Conservation (phyloP, 192 early-diverging fungal species). For the Neocallimastix lanati region DNA sequence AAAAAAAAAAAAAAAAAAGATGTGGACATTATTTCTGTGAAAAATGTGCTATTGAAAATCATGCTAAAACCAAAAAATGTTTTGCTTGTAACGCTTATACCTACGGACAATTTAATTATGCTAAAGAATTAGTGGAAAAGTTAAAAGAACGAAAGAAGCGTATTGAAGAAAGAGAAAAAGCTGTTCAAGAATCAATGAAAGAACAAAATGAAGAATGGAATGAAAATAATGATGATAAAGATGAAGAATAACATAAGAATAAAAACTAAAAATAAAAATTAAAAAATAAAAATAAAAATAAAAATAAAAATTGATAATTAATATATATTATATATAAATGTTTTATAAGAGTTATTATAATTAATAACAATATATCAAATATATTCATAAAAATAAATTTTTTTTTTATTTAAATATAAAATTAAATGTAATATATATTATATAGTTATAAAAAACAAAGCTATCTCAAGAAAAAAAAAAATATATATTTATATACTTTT, state of each 20-base stretch:
- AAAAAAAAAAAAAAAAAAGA: constrained; percentile 7
- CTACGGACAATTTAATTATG: constrained; percentile 64
- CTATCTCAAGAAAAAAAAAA: too few species aligned
- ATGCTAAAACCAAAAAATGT: constrained; percentile 71
- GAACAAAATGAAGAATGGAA: constrained; percentile 10
- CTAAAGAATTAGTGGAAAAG: constrained; percentile 49
- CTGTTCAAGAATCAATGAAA: constrained; percentile 19
- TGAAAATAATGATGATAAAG: constrained; percentile 8
- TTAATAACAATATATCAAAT: too few species aligned
- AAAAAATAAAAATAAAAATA: too few species aligned
- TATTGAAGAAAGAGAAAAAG: constrained; percentile 24
- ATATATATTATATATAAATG: too few species aligned
- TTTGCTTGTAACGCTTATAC: constrained; percentile 73
- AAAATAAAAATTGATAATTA: too few species aligned
- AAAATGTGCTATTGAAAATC: constrained; percentile 70
- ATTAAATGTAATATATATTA: too few species aligned
- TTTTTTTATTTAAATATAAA: too few species aligned
- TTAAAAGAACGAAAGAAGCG: constrained; percentile 25
- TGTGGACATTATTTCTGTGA: constrained; percentile 97
- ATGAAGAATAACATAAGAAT: not conserved
- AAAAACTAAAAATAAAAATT: too few species aligned
- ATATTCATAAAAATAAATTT: too few species aligned
- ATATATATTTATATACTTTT: too few species aligned
- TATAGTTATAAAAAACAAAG: too few species aligned
- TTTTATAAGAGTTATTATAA: too few species aligned